A percentile compares a stretch with the other conserved stretches of the same genome.
Evolutionary conservation across 2,329 filamentous ascomycete genomes (phyloP).

Genomic region (Aspergillus sp.): DNA sequence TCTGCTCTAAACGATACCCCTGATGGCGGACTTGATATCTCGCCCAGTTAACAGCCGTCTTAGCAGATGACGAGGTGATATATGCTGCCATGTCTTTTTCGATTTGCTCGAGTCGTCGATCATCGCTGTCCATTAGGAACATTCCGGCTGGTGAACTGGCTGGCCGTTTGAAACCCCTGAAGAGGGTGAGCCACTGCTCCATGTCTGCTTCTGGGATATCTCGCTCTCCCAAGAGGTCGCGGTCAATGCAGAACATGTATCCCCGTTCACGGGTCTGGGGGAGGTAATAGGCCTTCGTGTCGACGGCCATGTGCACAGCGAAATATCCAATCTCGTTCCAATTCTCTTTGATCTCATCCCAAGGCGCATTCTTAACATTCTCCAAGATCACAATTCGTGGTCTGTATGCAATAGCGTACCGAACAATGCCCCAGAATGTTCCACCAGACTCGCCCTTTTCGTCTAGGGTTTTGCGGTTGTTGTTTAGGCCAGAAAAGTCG

Average conservation of each 20-base stretch:
- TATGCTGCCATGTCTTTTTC: slow-evolving; percentile 41
- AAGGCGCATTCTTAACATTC: slow-evolving; percentile 60
- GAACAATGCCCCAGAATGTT: slow-evolving; percentile 57
- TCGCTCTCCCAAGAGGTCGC: slow-evolving; percentile 13
- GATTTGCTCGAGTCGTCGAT: slow-evolving; percentile 47
- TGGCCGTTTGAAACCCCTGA: slow-evolving; percentile 46
- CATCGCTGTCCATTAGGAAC: slow-evolving; percentile 54
- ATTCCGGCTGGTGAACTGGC: slow-evolving; percentile 57
- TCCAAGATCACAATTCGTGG: slow-evolving; percentile 64
- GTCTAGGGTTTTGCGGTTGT: slow-evolving; percentile 44
- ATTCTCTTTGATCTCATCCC: slow-evolving; percentile 44
- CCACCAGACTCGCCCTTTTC: slow-evolving; percentile 57
- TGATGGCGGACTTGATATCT: slow-evolving; percentile 55
- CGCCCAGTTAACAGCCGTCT: slow-evolving; percentile 25
- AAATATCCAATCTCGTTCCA: slow-evolving; percentile 52
- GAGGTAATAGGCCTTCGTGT: slow-evolving; percentile 66
- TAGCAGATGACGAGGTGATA: slow-evolving; percentile 10
- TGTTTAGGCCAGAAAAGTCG: slow-evolving; percentile 65
- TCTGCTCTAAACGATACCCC: slow-evolving; percentile 44
- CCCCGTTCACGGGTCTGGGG: slow-evolving; percentile 61
- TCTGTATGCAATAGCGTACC: slow-evolving; percentile 48
- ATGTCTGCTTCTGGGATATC: slow-evolving; percentile 15
- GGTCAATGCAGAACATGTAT: slow-evolving; percentile 54
- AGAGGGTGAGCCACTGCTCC: slow-evolving; percentile 35
- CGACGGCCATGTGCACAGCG: slow-evolving; percentile 45